A percentile compares a stretch with the other conserved stretches of the same genome.
These are phyloP conservation scores for Secale cereale DNA, from an alignment of 176 grass and related monocot species.

Conservation along the genomic window DNA sequence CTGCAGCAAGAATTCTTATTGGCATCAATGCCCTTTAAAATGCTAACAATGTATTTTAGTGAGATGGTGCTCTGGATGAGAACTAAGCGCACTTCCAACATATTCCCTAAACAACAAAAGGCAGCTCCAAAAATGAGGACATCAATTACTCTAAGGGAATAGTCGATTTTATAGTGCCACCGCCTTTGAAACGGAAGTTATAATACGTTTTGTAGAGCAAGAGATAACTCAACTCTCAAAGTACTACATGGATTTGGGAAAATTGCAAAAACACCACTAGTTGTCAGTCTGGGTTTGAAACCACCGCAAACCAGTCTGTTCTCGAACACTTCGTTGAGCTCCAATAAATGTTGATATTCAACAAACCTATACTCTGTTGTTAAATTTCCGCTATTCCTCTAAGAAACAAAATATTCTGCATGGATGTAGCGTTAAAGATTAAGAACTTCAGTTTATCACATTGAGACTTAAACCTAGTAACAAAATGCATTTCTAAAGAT, in stretches of 20 bases:
- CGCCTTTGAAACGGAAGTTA: not conserved
- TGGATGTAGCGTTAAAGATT: not conserved
- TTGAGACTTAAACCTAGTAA: not conserved
- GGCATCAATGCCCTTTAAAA: not conserved
- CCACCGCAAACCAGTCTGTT: not conserved
- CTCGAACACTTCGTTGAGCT: not conserved
- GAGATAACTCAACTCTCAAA: not conserved
- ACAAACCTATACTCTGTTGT: not conserved
- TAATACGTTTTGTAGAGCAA: not conserved
- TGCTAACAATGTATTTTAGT: not conserved
- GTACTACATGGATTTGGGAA: not conserved
- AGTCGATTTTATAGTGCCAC: not conserved
- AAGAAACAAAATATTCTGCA: not conserved
- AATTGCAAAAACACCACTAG: not conserved
- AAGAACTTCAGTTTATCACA: conserved; percentile 2
- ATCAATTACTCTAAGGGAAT: not conserved
- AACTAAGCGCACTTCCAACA: not conserved
- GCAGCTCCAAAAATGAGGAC: conserved; percentile 8
- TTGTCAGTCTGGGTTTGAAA: not conserved
- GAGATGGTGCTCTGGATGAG: not conserved
- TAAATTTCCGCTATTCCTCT: not conserved
- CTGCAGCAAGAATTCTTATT: conserved; percentile 17
- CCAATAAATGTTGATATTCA: not conserved
- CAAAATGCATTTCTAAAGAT: conserved; percentile 9
- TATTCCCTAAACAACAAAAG: not conserved